Base-by-base conservation (phyloP, 345 rosid species). In the Eucalyptus curtisii region DNA sequence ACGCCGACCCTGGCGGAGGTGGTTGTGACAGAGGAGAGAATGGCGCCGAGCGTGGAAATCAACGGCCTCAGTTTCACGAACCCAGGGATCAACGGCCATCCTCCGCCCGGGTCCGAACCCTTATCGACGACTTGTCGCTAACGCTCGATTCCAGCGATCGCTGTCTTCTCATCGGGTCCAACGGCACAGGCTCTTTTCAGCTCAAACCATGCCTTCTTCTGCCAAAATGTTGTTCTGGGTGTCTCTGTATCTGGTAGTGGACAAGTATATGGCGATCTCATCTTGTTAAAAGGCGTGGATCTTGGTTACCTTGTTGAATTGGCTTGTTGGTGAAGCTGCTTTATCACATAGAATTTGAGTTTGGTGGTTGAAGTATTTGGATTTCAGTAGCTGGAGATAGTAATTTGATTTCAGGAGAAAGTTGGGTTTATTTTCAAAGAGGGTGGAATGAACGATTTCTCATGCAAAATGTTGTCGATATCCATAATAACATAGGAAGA, bases 101-200 rank as follows among this genome's bases (percentile, higher is more conserved):
- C 98, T 3, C 99, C 99, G 25, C 97, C 93, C 30, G 97, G 98
- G 5, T 95, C 96, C 31, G 93, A 93, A 53, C 96, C 98, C 89
- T 97, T 44, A 94, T 97, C 31, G 97, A 95, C 6, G 96, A 92
- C 89, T 94, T 95, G 93, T 90, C 92, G 8, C 92, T 95, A 88
- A 90, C 90, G 79, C 95, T 98, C 82, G 90, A 92, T 85, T 92
- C 95, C 5, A 93, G 96, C 59, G 95, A 98, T 20, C 95, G 97
- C 86, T 94, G 97, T 90, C 98, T 98, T 90, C 99, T 96, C 90
- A 97, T 97, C 55, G 98, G 98, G 93, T 95, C 99, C 89, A 98
- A 97, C 80, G 99, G 98, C 88, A 99, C 99, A 6, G 99, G 98
- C 94, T 49, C 10, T 93, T 87, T 22, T 31, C 3, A 22, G 30